Evolutionary conservation across 371 early-diverging fungal species (phyloP), one percentile per base, ranked within the genome.

Genomic region (Rhizopus delemar): DNA sequence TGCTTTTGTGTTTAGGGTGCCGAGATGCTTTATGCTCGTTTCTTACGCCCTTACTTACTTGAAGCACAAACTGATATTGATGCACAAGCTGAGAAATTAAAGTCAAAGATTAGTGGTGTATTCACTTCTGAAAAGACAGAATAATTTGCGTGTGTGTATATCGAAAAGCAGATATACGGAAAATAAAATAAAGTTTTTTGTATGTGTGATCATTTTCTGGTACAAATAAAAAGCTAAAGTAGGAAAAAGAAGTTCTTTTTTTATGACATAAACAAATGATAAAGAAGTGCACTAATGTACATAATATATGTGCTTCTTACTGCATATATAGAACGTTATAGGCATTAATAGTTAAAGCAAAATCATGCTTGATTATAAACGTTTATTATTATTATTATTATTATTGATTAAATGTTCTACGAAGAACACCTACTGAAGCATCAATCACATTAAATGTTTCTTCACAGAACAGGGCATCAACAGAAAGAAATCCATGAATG

Each of bases 1-100:
- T 15, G 34, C 29, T 57, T 59, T 57, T 48, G 16, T 31, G 32
- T 35, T 41, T 64, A 66, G 77, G 80, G 80, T 62, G 80, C 80
- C 38, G 72, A 75, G 53, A 54, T 68, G 38, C 46, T 80, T 16
- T 80, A 80, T 51, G 45, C 34, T 29, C 80, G 80, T 29, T 63
- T 77, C 64, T 63, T 80, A 33, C 80, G 77, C 35, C 75, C 77
- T 36, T 68, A 71, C 45, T 62, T 78, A 15, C 57, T 78, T 49
- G 63, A 58, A 31, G 70, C 73, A 38, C 67, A 73, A 59, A 34
- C 43, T 15, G 55, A 54, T 50, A 60, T 65, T 35, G 65, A 65
- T 35, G 35, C 38, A 15, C 59, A 59, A 2, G 35, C 65, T 11
- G 41, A 65, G 12, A 65, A 60, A 31, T 9, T 65, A 16, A 65